Evolutionary conservation across 2,329 filamentous ascomycete genomes (phyloP), one percentile per base, ranked within the genome.

Genomic region (Penicillium sp.): DNA sequence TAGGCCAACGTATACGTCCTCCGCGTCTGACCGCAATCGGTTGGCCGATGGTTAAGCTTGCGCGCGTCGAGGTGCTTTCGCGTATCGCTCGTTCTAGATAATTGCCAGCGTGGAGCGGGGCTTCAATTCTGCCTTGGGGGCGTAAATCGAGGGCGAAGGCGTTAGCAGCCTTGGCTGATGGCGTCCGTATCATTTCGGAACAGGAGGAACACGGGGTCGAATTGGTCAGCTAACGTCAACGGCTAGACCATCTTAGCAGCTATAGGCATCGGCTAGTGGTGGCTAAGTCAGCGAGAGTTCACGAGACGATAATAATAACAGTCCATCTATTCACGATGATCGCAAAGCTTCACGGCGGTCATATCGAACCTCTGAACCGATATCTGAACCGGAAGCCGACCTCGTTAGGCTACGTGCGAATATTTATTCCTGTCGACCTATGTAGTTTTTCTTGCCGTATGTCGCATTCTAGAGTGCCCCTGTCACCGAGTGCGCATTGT

Each of bases 141-240:
- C 22, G 4, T 4, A 24, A 24, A 24, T 24, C n/a, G n/a, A n/a
- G n/a, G n/a, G n/a, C n/a, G n/a, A n/a, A n/a, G n/a, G n/a, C n/a
- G n/a, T n/a, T n/a, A n/a, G n/a, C 4, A 4, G 22, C 22, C 22
- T 24, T 24, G 4, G 22, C 22, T 24, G 4, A 24, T 24, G 4
- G 40, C 6, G n/a, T 44, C 51, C 11, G 40, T 44, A 54, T 54
- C 16, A 36, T n/a, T 52, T 52, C 51, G 11, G 14, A 46, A 54
- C 22, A 39, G 51, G 24, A 22, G 40, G 36, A 46, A n/a, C 46
- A 39, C 51, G 3, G 27, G 19, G 39, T 51, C 49, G 33, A 39
- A 24, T 33, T 51, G 35, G 49, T 3, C 1, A 27, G 18, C 9
- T 54, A n/a, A 44, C 11, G 16, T 54, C 11, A 41, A 44, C 18